phyloP scores from a whole-genome alignment of 352 stramenopile species.

The Globisporangium cylindrosporum region DNA sequence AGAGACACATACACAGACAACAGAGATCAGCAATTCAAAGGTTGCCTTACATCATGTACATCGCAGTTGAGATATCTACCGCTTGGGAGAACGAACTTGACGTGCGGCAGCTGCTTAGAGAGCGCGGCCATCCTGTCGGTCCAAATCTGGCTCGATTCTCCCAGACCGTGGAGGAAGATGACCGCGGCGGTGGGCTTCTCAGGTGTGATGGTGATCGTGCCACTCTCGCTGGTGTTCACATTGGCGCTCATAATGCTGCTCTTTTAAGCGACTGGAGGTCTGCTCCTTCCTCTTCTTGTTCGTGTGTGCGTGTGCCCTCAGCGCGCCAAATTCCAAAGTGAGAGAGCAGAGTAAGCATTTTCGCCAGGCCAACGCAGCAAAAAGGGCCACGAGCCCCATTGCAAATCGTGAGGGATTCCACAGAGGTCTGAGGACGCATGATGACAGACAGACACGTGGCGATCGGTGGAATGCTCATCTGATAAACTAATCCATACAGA shows the following conservation, averaged over 20 bases:
- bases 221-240: constrained; percentile 20
- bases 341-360: neutral
- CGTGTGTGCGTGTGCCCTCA: neutral
- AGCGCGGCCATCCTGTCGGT: constrained; percentile 58
- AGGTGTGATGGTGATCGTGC: constrained; percentile 32
- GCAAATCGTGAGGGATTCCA: neutral
- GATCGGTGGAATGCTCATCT: neutral
- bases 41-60: neutral
- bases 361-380: neutral
- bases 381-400: neutral
- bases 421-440: neutral
- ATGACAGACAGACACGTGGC: neutral
- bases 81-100: constrained; percentile 79
- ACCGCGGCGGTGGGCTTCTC: constrained; percentile 33
- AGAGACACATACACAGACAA: neutral
- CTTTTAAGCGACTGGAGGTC: neutral
- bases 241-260: constrained; percentile 15
- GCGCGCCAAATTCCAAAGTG: neutral
- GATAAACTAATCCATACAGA: no score
- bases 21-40: neutral
- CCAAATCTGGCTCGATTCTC: constrained; percentile 90
- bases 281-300: neutral
- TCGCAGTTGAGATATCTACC: constrained; percentile 21
- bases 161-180: constrained; percentile 89
- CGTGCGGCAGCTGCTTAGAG: constrained; percentile 52